phyloP scores from a whole-genome alignment of 768 basidiomycete genomes.

The Mycena amicta region DNA sequence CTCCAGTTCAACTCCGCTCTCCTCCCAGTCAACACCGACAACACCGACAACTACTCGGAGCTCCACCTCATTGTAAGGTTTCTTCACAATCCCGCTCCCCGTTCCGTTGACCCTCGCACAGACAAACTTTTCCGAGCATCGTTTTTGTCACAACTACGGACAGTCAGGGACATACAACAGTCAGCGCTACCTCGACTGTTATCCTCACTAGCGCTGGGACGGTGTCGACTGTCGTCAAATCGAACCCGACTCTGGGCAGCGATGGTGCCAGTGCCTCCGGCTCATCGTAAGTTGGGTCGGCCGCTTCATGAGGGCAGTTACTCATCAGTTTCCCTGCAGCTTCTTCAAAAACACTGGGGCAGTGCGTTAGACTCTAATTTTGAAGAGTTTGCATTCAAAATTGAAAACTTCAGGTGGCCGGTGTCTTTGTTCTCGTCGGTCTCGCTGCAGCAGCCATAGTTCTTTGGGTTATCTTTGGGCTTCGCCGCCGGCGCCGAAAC shows the following conservation, averaged over 20 bases:
- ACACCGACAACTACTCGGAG: conserved; percentile 21
- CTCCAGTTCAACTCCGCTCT: conserved; percentile 19
- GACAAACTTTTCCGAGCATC: conserved; percentile 55
- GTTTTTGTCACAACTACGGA: conserved; percentile 66
- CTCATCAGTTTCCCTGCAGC: no score
- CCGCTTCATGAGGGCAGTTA: neutral
- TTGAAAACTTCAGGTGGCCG: no score
- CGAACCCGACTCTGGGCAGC: conserved; percentile 72
- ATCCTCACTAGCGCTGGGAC: conserved; percentile 53
- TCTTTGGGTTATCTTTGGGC: conserved; percentile 70
- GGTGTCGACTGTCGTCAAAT: conserved; percentile 63
- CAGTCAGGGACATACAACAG: conserved; percentile 47
- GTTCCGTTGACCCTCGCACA: conserved; percentile 29
- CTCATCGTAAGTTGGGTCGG: conserved; percentile 50
- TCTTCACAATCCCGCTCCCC: neutral
- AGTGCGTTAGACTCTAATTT: no score
- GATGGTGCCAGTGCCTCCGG: conserved; percentile 40
- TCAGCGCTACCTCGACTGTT: conserved; percentile 56
- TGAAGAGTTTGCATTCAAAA: no score
- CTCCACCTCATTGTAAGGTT: conserved; percentile 24
- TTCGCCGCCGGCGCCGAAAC: conserved; percentile 65
- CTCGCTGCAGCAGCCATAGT: conserved; percentile 71
- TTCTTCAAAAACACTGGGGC: conserved; percentile 91
- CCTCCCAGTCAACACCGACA: no score
- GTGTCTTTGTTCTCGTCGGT: conserved; percentile 89